A percentile compares a stretch with the other conserved stretches of the same genome.
Conservation (phyloP, 2,329 filamentous ascomycete genomes). For the Aureobasidium sp. region DNA sequence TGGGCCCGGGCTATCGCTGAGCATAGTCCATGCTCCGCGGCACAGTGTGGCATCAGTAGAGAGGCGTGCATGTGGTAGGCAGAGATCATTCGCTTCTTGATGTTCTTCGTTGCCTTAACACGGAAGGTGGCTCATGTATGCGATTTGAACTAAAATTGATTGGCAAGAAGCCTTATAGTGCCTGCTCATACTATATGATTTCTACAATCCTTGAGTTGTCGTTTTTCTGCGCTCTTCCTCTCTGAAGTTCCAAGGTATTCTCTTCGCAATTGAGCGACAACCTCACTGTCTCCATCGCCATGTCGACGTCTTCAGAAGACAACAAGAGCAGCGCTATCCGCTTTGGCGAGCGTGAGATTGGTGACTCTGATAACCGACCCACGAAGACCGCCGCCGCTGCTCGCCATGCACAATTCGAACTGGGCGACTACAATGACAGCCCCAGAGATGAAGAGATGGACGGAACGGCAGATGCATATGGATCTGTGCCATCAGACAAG, state of each 20-base stretch:
- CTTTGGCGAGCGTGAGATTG: constrained; percentile 4
- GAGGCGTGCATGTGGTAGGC: background rate
- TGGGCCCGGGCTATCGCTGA: background rate
- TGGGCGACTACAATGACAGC: background rate
- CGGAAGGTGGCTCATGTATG: background rate
- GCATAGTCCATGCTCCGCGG: background rate
- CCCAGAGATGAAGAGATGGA: constrained; percentile 10
- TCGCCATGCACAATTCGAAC: constrained; percentile 6
- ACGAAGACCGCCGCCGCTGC: constrained; percentile 11
- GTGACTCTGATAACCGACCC: background rate
- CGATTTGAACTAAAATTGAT: background rate
- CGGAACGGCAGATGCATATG: constrained; percentile 3
- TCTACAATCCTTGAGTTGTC: background rate
- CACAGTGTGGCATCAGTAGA: background rate
- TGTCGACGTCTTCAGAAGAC: background rate
- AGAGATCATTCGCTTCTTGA: background rate
- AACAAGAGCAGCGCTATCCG: constrained; percentile 7
- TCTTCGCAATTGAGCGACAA: background rate
- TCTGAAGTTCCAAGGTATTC: background rate
- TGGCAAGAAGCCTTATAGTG: background rate
- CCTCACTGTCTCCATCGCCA: background rate
- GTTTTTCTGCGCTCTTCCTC: background rate
- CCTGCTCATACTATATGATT: background rate
- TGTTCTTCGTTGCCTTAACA: background rate
- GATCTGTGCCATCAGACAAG: constrained; percentile 26